Conservation (phyloP, 208 protist genomes). For the Porcisia hertigi region DNA sequence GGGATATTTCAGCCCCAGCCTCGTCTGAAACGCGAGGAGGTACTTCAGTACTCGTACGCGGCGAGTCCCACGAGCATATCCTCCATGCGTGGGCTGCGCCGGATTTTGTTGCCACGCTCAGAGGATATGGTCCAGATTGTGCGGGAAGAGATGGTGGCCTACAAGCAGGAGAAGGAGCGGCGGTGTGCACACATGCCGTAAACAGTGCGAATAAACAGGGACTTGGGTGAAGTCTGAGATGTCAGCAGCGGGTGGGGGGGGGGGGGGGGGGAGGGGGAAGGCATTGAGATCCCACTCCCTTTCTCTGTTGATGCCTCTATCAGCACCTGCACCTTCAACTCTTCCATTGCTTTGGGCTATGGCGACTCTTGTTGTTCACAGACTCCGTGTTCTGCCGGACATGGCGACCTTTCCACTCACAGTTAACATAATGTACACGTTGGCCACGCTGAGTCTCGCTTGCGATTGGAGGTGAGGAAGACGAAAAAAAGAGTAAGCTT, state of each 20-base stretch:
- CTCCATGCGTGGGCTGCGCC: slow-evolving; percentile 64
- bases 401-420: not conserved
- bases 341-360: not conserved
- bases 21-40: slow-evolving; percentile 40
- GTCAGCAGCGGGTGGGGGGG: no score
- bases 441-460: not conserved
- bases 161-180: slow-evolving; percentile 59
- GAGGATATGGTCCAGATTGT: slow-evolving; percentile 88
- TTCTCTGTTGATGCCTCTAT: not conserved
- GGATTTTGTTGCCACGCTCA: slow-evolving; percentile 72
- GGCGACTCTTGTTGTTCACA: not conserved
- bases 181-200: slow-evolving; percentile 17
- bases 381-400: not conserved
- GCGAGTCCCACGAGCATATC: slow-evolving; percentile 74
- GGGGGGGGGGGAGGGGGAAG: not conserved
- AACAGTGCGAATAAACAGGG: not conserved
- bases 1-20: slow-evolving; percentile 36
- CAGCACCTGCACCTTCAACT: not conserved
- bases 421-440: not conserved
- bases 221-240: not conserved
- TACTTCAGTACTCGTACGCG: slow-evolving; percentile 69
- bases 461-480: not conserved
- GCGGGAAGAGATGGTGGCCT: slow-evolving; percentile 83
- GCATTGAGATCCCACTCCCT: not conserved
- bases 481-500: not conserved